These are phyloP conservation scores for Paecilomyces formosus DNA, from an alignment of 2,329 filamentous ascomycete genomes.

Conservation along the genomic window DNA sequence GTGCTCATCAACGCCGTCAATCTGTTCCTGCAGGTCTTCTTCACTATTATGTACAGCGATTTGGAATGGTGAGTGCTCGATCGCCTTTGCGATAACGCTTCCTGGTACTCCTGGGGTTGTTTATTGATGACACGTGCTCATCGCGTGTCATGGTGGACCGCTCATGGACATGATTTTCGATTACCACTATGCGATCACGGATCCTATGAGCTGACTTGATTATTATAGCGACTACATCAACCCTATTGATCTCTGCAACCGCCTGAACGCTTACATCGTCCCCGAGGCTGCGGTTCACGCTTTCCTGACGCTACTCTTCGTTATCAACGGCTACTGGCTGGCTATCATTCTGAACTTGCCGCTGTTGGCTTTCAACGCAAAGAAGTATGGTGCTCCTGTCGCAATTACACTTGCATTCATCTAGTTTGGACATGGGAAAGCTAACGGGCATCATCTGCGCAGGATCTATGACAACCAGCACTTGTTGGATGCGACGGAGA, in stretches of 20 bases:
- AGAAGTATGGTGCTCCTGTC: slow-evolving; percentile 66
- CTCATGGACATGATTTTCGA: not conserved
- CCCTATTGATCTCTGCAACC: slow-evolving; percentile 99
- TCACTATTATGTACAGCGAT: slow-evolving; percentile 99
- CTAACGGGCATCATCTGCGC: slow-evolving; percentile 13
- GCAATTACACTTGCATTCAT: not conserved
- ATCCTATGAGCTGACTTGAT: slow-evolving; percentile 20
- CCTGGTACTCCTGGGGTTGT: not conserved
- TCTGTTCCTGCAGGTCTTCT: slow-evolving; percentile 98
- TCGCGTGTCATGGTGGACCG: not conserved
- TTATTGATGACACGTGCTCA: not conserved
- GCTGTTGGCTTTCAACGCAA: slow-evolving; percentile 85
- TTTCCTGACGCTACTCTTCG: slow-evolving; percentile 89
- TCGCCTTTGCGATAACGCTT: not conserved
- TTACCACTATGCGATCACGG: not conserved
- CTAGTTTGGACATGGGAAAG: not conserved
- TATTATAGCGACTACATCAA: slow-evolving; percentile 90
- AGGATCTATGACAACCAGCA: slow-evolving; percentile 98
- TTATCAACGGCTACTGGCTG: slow-evolving; percentile 98
- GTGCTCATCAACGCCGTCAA: slow-evolving; percentile 99
- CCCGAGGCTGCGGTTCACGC: slow-evolving; percentile 96
- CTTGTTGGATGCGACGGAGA: slow-evolving; percentile 93
- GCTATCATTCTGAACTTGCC: slow-evolving; percentile 87
- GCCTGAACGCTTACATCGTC: slow-evolving; percentile 98
- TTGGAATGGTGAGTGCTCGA: slow-evolving; percentile 78